These are phyloP conservation scores for Lecanoromycetidae sp. DNA, from an alignment of 2,329 filamentous ascomycete genomes.

Conservation along the genomic window DNA sequence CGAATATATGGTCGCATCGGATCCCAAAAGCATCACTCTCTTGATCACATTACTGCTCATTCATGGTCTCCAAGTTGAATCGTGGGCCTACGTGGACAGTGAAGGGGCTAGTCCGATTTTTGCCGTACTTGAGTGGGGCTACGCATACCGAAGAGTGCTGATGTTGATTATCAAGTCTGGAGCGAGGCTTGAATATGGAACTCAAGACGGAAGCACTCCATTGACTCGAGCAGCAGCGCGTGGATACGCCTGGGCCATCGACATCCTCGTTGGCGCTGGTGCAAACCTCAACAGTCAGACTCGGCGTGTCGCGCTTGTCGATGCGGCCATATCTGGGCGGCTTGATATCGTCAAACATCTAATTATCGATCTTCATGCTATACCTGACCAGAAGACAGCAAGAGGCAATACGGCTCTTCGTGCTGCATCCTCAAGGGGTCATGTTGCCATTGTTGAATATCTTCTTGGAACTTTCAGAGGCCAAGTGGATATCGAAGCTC, in stretches of 20 bases:
- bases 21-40: not conserved
- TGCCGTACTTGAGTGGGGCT: constrained; percentile 1
- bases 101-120: not conserved
- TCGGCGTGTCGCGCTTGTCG: not conserved
- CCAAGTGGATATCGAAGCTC: not conserved
- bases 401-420: constrained; percentile 1
- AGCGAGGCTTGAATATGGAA: not conserved
- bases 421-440: not conserved
- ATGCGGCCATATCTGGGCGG: not conserved
- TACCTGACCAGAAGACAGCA: not conserved
- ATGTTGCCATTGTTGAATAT: not conserved
- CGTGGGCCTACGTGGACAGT: not conserved
- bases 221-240: not conserved
- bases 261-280: not conserved
- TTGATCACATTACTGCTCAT: not conserved
- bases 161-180: not conserved
- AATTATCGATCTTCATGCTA: not conserved
- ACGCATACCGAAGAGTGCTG: not conserved
- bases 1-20: not conserved
- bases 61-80: not conserved
- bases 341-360: not conserved
- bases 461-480: not conserved
- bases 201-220: not conserved
- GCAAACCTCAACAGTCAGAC: not conserved
- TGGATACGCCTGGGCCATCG: not conserved